These are phyloP conservation scores for Saccharomyces hybrid DNA, from an alignment of 1,139 yeast genomes.

Conservation along the genomic window DNA sequence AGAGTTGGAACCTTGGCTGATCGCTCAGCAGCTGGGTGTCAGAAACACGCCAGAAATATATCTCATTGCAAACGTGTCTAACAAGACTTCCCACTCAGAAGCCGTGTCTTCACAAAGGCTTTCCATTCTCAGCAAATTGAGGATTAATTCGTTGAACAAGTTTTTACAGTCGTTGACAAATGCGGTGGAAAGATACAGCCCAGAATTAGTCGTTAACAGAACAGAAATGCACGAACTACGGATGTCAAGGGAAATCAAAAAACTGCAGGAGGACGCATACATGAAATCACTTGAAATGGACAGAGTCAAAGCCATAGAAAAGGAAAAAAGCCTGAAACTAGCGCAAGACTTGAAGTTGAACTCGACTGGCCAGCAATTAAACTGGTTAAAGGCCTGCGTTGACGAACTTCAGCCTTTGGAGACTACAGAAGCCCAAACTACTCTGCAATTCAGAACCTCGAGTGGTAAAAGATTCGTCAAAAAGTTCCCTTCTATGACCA, in stretches of 20 bases:
- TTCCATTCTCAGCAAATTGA: constrained; percentile 30
- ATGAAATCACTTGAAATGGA: constrained; percentile 33
- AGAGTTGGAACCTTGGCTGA: constrained; percentile 32
- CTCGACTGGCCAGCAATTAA: constrained; percentile 14
- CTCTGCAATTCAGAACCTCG: constrained; percentile 42
- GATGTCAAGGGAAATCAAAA: constrained; percentile 33
- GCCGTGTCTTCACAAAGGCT: constrained; percentile 30
- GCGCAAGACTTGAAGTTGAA: constrained; percentile 5
- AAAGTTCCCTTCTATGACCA: constrained; percentile 41
- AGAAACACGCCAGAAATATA: constrained; percentile 31
- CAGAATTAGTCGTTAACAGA: constrained; percentile 33
- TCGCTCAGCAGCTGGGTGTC: constrained; percentile 28
- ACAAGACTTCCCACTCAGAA: constrained; percentile 16
- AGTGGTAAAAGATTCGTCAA: constrained; percentile 58
- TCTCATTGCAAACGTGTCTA: constrained; percentile 34
- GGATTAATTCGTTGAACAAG: constrained; percentile 23
- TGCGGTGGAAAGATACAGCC: constrained; percentile 30
- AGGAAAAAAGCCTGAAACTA: constrained; percentile 11
- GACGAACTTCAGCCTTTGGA: constrained; percentile 8
- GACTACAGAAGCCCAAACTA: constrained; percentile 21
- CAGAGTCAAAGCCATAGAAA: constrained; percentile 25
- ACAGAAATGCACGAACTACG: constrained; percentile 33
- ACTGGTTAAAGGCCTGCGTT: constrained; percentile 20
- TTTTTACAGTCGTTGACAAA: constrained; percentile 28
- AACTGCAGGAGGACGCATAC: constrained; percentile 35